Conservation (phyloP, 257 asterid genomes). For the Ajuga chamaepitys region DNA sequence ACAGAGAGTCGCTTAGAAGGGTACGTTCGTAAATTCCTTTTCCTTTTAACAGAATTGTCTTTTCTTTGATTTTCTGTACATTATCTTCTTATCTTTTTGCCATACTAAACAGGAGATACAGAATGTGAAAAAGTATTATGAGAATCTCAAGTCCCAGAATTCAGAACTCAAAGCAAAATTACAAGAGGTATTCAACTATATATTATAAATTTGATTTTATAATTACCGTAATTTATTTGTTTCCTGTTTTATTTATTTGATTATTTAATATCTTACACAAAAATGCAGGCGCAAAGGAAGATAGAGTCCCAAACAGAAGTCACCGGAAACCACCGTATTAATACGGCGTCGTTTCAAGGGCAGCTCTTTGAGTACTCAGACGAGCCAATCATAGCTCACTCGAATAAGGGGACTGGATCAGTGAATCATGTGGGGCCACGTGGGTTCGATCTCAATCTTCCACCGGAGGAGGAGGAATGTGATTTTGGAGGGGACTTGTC, state of each 20-base stretch:
- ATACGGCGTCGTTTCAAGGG: conserved; percentile 9
- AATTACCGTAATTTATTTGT: not conserved
- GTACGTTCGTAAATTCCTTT: conserved; percentile 25
- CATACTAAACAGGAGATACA: conserved; percentile 32
- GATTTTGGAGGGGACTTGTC: conserved; percentile 2
- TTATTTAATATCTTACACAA: conserved; percentile 9
- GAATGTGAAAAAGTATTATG: conserved; percentile 25
- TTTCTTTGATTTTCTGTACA: not conserved
- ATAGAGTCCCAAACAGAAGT: conserved; percentile 17
- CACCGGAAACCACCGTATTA: not conserved
- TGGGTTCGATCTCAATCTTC: conserved; percentile 31
- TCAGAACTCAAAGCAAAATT: conserved; percentile 28
- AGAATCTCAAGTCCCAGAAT: conserved; percentile 24
- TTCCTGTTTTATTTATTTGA: not conserved
- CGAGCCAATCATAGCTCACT: conserved; percentile 18
- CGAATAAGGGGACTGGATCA: conserved; percentile 20
- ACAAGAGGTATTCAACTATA: conserved; percentile 23
- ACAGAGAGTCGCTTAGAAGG: conserved; percentile 30
- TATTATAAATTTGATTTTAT: too few species aligned
- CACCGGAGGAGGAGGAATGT: conserved; percentile 22
- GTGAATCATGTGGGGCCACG: conserved; percentile 28
- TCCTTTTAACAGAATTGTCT: not conserved
- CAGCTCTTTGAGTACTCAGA: conserved; percentile 14
- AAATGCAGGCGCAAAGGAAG: not conserved
- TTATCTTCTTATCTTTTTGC: not conserved